These are phyloP conservation scores for Pythium dissotocum DNA, from an alignment of 352 stramenopile genomes.

Conservation along the genomic window DNA sequence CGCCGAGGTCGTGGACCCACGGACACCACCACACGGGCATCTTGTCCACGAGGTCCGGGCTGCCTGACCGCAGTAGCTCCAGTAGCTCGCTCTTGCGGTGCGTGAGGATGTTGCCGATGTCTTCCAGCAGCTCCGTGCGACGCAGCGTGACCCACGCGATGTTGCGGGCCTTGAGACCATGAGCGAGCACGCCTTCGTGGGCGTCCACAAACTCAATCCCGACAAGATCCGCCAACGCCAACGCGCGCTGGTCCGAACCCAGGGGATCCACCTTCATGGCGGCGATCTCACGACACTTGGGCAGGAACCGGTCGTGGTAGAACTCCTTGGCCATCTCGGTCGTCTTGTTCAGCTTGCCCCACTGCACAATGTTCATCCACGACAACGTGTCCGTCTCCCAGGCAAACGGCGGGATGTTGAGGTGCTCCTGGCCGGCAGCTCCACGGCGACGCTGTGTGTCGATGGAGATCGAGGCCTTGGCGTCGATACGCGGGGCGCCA, in stretches of 20 bases:
- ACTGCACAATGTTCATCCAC: constrained; percentile 83
- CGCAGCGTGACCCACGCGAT: constrained; percentile 82
- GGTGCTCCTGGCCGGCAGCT: constrained; percentile 10
- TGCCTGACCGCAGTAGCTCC: constrained; percentile 59
- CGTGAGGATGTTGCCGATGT: constrained; percentile 67
- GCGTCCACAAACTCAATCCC: constrained; percentile 88
- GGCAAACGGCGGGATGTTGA: constrained; percentile 46
- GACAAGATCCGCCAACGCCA: constrained; percentile 73
- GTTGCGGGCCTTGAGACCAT: constrained; percentile 85
- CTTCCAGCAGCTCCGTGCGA: constrained; percentile 68
- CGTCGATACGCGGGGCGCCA: constrained; percentile 72
- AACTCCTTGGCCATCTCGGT: constrained; percentile 55
- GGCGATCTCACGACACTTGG: constrained; percentile 76
- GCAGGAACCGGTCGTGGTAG: constrained; percentile 74
- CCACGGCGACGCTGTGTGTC: constrained; percentile 10
- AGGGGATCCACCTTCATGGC: constrained; percentile 80
- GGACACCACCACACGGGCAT: constrained; percentile 91
- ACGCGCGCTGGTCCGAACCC: constrained; percentile 69
- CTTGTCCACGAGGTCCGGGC: constrained; percentile 51
- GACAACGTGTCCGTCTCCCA: constrained; percentile 83
- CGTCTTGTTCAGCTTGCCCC: constrained; percentile 85
- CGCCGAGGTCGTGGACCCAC: constrained; percentile 80
- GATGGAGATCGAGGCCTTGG: constrained; percentile 40
- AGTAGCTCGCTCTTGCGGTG: constrained; percentile 41
- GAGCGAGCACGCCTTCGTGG: constrained; percentile 77